Evolutionary conservation across 257 asterid species (phyloP), one percentile per base, ranked within the genome.

Genomic region (Coffea canephora): DNA sequence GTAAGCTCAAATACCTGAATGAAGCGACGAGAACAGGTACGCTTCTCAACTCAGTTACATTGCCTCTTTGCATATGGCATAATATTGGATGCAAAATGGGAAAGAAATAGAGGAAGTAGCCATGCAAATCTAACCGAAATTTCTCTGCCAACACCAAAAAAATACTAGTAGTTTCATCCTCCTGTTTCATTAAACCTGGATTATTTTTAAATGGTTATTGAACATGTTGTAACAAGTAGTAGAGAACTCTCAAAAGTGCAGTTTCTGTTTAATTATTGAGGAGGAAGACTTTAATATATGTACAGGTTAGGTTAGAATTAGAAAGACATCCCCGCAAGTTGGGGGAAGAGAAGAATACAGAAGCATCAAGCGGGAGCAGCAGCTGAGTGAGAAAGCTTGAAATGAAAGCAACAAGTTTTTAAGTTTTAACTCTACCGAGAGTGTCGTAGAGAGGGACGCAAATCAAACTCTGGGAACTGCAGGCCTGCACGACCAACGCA

Each of bases 361-460:
- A 31, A 31, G 34, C 34, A 31, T 31, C 34, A 31, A 31, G 34
- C 34, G 0, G 31, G 31, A 31, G 31, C 1, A 31, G 31, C 31
- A 31, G 31, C 31, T 31, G 34, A 1, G 34, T 31, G 34, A 31
- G 34, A 31, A 31, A 31, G 34, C 34, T 31, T 31, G 34, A 31
- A 31, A 31, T 59, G 68, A 62, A 23, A 62, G 36, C 68, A n/a
- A 62, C 14, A 62, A 27, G 36, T 39, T 9, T 11, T 34, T 14
- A 62, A 65, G 36, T 39, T 9, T 11, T 34, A 65, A 74, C 21
- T 78, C 71, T 78, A 95, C 99, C 99, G 39, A 95, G 95, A 34
- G 99, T 93, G 81, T 95, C 99, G 73, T 95, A 95, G 27, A 95
- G 94, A 69, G 98, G 99, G 36, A 93, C 99, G 78, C 98, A 95